Evolutionary conservation across 2,329 filamentous ascomycete genomes (phyloP).

Genomic region (Microdochium nivale): DNA sequence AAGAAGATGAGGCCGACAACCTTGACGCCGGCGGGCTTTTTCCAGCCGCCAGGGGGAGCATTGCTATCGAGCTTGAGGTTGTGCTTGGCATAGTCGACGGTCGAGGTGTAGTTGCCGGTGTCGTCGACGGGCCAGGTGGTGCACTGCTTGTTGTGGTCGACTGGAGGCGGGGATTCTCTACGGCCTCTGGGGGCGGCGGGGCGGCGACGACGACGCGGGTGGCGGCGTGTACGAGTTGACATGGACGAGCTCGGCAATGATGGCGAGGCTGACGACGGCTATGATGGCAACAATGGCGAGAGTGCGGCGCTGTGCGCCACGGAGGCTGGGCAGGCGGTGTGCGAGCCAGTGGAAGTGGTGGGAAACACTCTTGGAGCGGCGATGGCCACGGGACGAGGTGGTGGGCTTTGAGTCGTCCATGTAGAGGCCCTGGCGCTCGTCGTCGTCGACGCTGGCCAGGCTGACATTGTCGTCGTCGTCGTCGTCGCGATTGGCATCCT

Average conservation of each 20-base stretch:
- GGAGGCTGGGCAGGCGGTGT: too few relatives aligned
- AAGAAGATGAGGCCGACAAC: conserved; percentile 37
- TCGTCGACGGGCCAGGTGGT: conserved; percentile 18
- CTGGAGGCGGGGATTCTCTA: not conserved
- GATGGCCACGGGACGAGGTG: not conserved
- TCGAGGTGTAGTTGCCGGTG: conserved; percentile 11
- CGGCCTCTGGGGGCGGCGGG: not conserved
- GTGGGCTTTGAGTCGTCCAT: not conserved
- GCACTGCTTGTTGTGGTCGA: conserved; percentile 5
- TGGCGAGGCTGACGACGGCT: not conserved
- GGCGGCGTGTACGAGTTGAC: not conserved
- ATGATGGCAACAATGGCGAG: not conserved
- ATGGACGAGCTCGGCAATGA: too few relatives aligned
- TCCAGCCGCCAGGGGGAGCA: conserved; percentile 18
- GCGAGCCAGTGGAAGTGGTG: not conserved
- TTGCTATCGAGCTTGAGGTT: conserved; percentile 11
- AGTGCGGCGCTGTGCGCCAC: too few relatives aligned
- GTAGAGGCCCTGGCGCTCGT: not conserved
- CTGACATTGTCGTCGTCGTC: not conserved
- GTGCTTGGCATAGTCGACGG: conserved; percentile 5
- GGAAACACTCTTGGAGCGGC: not conserved
- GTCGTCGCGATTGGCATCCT: not conserved
- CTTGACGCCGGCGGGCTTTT: conserved; percentile 19
- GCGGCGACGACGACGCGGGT: too few relatives aligned
- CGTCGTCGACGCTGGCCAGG: not conserved